Evolutionary conservation across 2,329 filamentous ascomycete genomes (phyloP).

Genomic region (Lachnellula arida): DNA sequence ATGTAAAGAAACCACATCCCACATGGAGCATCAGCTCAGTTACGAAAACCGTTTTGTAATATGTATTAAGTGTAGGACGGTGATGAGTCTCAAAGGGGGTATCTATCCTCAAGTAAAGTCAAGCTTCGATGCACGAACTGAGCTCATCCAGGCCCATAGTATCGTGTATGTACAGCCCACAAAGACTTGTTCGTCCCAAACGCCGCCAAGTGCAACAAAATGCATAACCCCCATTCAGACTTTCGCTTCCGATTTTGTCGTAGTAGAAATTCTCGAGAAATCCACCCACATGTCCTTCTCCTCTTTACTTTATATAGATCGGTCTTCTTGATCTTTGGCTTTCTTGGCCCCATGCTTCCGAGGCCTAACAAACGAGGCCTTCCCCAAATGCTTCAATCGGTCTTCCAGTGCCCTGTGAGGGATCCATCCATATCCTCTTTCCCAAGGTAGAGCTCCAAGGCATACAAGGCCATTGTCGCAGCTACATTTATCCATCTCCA

Average conservation of each 20-base stretch:
- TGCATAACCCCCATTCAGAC: background rate
- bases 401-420: constrained; percentile 84
- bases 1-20: background rate
- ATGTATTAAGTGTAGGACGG: background rate
- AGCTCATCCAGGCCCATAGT: background rate
- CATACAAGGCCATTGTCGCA: constrained; percentile 84
- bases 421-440: constrained; percentile 73
- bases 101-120: constrained; percentile 7
- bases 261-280: background rate
- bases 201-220: constrained; percentile 8
- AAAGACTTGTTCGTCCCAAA: background rate
- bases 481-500: constrained; percentile 94
- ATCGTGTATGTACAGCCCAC: constrained; percentile 3
- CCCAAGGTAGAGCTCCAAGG: constrained; percentile 82
- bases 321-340: background rate
- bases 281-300: background rate
- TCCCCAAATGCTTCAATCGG: constrained; percentile 56
- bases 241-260: background rate
- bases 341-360: background rate
- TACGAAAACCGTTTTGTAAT: background rate
- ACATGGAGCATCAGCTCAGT: background rate
- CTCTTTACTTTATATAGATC: constrained; percentile 3
- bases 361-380: background rate
- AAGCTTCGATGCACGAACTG: constrained; percentile 1
- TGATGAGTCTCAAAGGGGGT: constrained; percentile 6